These are phyloP conservation scores for Hygrocybe coccinea DNA, from an alignment of 768 basidiomycete species.

Conservation along the genomic window DNA sequence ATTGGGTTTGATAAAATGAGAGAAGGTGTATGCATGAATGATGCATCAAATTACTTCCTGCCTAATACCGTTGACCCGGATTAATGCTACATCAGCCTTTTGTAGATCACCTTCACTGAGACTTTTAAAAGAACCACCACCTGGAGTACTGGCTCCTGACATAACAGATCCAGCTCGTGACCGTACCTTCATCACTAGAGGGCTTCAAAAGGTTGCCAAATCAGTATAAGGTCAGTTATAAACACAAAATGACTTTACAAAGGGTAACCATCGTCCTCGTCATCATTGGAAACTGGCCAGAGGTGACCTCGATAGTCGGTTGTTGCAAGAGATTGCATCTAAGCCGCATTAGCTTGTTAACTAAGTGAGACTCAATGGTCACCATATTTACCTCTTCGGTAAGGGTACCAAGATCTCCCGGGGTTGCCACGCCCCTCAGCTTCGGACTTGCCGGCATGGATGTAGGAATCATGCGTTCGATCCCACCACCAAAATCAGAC, in stretches of 20 bases:
- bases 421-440: slow-evolving; percentile 81
- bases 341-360: background rate
- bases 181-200: slow-evolving; percentile 84
- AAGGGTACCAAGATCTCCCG: slow-evolving; percentile 87
- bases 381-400: slow-evolving; percentile 64
- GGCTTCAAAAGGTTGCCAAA: slow-evolving; percentile 44
- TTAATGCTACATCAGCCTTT: slow-evolving; percentile 84
- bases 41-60: background rate
- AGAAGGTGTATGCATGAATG: background rate
- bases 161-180: slow-evolving; percentile 74
- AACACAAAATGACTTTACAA: slow-evolving; percentile 52
- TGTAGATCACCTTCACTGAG: slow-evolving; percentile 83
- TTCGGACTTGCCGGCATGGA: slow-evolving; percentile 87
- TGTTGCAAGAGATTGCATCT: slow-evolving; percentile 85
- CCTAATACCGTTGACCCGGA: slow-evolving; percentile 40
- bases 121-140: slow-evolving; percentile 72
- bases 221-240: slow-evolving; percentile 6
- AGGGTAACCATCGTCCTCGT: slow-evolving; percentile 88
- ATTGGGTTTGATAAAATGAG: background rate
- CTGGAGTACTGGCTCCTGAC: slow-evolving; percentile 74
- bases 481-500: slow-evolving; percentile 49
- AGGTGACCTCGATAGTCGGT: slow-evolving; percentile 76
- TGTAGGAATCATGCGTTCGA: slow-evolving; percentile 63
- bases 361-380: slow-evolving; percentile 1
- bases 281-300: slow-evolving; percentile 59